A percentile compares a stretch with the other conserved stretches of the same genome.
Conservation (phyloP, 1,284 basidiomycete genomes). For the Pisolithus thermaeus region DNA sequence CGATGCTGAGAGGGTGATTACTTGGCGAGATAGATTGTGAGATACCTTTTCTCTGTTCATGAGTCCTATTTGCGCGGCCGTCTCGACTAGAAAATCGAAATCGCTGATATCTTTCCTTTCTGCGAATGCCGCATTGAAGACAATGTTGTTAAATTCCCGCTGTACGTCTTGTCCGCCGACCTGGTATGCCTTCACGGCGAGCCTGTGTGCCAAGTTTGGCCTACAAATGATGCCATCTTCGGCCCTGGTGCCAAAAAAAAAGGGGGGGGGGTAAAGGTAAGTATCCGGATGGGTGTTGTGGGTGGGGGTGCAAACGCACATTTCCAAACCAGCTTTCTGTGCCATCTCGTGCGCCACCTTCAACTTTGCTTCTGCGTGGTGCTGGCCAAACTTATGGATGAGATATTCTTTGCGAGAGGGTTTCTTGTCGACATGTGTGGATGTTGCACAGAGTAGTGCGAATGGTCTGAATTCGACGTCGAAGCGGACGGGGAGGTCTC, state of each 20-base stretch:
- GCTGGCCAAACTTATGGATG: conserved; percentile 46
- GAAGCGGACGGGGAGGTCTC: conserved; percentile 59
- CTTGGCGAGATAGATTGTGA: not conserved
- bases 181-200: conserved; percentile 65
- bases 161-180: conserved; percentile 63
- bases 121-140: conserved; percentile 67
- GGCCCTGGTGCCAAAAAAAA: conserved; percentile 33
- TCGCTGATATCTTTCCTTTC: conserved; percentile 61
- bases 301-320: conserved; percentile 45
- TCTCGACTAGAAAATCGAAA: conserved; percentile 51
- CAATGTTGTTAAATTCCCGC: conserved; percentile 44
- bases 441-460: conserved; percentile 48
- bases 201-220: conserved; percentile 66
- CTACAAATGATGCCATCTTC: conserved; percentile 59
- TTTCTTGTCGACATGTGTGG: conserved; percentile 30
- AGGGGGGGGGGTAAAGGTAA: not conserved
- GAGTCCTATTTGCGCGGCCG: conserved; percentile 53
- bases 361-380: conserved; percentile 48
- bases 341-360: conserved; percentile 47
- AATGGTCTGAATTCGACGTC: conserved; percentile 74
- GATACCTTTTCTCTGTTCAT: conserved; percentile 60
- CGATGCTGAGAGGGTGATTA: not conserved
- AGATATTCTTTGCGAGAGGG: conserved; percentile 35
- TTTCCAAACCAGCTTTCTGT: conserved; percentile 53
- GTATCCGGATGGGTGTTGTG: not conserved